A percentile compares a stretch with the other conserved stretches of the same genome.
phyloP scores from a whole-genome alignment of 768 basidiomycete genomes.

The Tricholomella constricta region DNA sequence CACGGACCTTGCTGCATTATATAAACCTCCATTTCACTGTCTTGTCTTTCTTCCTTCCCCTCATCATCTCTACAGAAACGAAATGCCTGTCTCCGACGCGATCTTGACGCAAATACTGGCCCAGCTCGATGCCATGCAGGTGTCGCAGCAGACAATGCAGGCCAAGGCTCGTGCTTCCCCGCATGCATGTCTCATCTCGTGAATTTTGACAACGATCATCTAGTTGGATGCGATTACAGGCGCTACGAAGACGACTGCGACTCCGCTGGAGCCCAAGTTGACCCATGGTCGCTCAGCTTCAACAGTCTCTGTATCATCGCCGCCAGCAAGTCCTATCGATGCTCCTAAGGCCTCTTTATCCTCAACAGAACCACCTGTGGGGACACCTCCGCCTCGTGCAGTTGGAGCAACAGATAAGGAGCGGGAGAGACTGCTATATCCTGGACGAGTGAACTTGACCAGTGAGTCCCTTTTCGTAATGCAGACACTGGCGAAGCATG shows the following conservation, averaged over 20 bases:
- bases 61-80: conserved; percentile 1
- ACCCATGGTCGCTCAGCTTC: conserved; percentile 26
- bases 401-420: conserved; percentile 52
- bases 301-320: background rate
- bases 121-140: conserved; percentile 70
- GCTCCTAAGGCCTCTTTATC: conserved; percentile 24
- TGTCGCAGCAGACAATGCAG: conserved; percentile 76
- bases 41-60: background rate
- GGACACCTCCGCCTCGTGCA: conserved; percentile 20
- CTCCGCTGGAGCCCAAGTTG: conserved; percentile 34
- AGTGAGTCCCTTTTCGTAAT: conserved; percentile 51
- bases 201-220: conserved; percentile 2
- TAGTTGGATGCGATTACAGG: conserved; percentile 55
- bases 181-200: background rate
- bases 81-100: conserved; percentile 53
- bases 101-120: conserved; percentile 71
- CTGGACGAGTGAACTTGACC: conserved; percentile 79
- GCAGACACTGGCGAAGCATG: no score
- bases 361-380: conserved; percentile 27
- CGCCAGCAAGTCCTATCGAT: conserved; percentile 3
- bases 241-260: conserved; percentile 13
- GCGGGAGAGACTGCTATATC: conserved; percentile 76
- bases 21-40: background rate
- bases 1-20: background rate
- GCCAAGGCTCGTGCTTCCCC: conserved; percentile 58